Conservation (phyloP, 331 rosid genomes). For the Quercus tomentella region DNA sequence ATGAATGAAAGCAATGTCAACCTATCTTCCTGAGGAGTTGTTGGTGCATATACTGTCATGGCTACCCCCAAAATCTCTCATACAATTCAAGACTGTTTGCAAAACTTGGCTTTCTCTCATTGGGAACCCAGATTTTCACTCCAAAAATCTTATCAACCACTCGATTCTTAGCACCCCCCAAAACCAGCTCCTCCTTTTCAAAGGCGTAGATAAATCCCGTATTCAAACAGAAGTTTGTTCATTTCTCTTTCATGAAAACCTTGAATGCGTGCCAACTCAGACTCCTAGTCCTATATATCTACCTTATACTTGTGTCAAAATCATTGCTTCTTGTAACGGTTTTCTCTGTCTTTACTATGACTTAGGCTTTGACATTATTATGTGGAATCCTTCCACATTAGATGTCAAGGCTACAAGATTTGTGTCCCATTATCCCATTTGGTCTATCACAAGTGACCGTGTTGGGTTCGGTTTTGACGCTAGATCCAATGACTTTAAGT, state of each 20-base stretch:
- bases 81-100: slow-evolving; percentile 9
- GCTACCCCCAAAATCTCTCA: slow-evolving; percentile 4
- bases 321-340: background rate
- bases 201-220: background rate
- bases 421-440: background rate
- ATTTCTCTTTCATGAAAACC: background rate
- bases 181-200: background rate
- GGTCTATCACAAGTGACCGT: no score
- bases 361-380: no score
- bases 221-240: background rate
- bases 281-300: background rate
- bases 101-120: slow-evolving; percentile 9
- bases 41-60: background rate
- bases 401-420: background rate
- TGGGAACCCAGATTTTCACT: background rate
- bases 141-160: background rate
- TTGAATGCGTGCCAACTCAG: background rate
- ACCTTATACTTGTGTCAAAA: background rate
- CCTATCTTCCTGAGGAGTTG: background rate
- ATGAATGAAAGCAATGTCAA: background rate
- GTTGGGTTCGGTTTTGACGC: background rate
- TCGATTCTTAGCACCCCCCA: background rate
- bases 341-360: background rate
- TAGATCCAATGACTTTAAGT: background rate
- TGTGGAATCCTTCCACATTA: background rate